Percentiles rank a stretch among this genome's conserved stretches.
Evolutionary conservation across 1,284 basidiomycete species (phyloP).

Genomic region (Agroathelia rolfsii): DNA sequence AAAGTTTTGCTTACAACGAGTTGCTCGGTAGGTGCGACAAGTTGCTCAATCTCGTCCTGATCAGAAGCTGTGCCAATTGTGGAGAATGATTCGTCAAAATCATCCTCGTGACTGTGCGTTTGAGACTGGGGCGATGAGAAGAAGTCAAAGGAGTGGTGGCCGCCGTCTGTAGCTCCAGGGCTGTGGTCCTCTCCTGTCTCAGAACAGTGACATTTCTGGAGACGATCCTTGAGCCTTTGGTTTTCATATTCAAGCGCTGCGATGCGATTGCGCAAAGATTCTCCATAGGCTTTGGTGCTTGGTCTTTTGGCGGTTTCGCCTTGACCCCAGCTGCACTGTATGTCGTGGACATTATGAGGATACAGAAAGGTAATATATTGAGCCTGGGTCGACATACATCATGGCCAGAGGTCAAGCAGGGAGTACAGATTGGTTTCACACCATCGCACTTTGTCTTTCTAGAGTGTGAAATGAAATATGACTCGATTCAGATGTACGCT

Average conservation of each 20-base stretch:
- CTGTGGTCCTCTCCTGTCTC: slow-evolving; percentile 31
- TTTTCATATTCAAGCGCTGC: slow-evolving; percentile 35
- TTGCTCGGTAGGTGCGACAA: slow-evolving; percentile 23
- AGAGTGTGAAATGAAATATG: slow-evolving; percentile 3
- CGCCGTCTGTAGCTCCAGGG: slow-evolving; percentile 17
- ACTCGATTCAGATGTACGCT: slow-evolving; percentile 1
- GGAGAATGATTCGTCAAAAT: slow-evolving; percentile 4
- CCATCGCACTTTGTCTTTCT: slow-evolving; percentile 51
- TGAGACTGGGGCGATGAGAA: not conserved
- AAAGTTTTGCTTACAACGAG: slow-evolving; percentile 19
- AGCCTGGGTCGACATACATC: slow-evolving; percentile 26
- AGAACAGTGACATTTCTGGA: slow-evolving; percentile 30
- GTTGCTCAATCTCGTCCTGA: slow-evolving; percentile 19
- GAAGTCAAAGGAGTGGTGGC: slow-evolving; percentile 1
- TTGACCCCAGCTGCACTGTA: slow-evolving; percentile 46
- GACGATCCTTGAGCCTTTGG: slow-evolving; percentile 34
- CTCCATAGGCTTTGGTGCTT: slow-evolving; percentile 43
- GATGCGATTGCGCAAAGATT: slow-evolving; percentile 38
- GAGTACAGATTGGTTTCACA: slow-evolving; percentile 34
- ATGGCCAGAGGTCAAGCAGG: slow-evolving; percentile 32
- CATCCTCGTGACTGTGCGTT: not conserved
- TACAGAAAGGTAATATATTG: not conserved
- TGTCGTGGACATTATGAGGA: slow-evolving; percentile 1
- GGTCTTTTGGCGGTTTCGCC: slow-evolving; percentile 38
- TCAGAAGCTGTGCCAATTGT: slow-evolving; percentile 1